Percentiles rank a stretch among this genome's conserved stretches.
These are phyloP conservation scores for Didymella glomerata DNA, from an alignment of 2,329 filamentous ascomycete genomes.

Conservation along the genomic window DNA sequence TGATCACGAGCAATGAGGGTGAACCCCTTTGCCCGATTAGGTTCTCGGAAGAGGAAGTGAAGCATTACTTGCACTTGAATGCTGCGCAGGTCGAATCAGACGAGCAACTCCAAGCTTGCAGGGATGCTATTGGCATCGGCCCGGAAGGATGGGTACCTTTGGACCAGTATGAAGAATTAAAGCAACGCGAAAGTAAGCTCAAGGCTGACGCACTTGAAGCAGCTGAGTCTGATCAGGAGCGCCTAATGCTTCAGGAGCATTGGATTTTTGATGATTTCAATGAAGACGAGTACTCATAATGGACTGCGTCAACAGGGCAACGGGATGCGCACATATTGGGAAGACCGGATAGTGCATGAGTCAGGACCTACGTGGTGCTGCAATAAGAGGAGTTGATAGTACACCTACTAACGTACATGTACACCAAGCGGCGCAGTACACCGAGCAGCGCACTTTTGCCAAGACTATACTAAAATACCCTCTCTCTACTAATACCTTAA, in stretches of 20 bases:
- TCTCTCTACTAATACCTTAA: no score
- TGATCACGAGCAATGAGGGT: constrained; percentile 13
- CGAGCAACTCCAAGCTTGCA: constrained; percentile 34
- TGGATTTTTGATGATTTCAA: constrained; percentile 47
- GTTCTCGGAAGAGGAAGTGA: constrained; percentile 33
- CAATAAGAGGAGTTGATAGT: no score
- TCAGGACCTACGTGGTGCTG: no score
- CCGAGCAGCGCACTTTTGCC: no score
- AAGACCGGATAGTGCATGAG: no score
- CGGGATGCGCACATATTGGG: no score
- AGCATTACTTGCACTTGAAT: constrained; percentile 31
- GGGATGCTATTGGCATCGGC: constrained; percentile 37
- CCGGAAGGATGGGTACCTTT: constrained; percentile 40
- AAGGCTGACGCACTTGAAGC: constrained; percentile 37
- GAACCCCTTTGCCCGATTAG: constrained; percentile 32
- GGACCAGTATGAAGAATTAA: constrained; percentile 36
- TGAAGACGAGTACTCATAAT: constrained; percentile 29
- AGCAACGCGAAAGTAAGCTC: constrained; percentile 22
- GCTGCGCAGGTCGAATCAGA: constrained; percentile 36
- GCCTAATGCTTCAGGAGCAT: constrained; percentile 29
- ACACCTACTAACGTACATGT: no score
- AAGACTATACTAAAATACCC: no score
- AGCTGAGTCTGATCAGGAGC: constrained; percentile 35
- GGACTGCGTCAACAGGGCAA: neutral
- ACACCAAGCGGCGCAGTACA: no score